A percentile compares a stretch with the other conserved stretches of the same genome.
phyloP scores from a whole-genome alignment of 352 stramenopile species.

The Globisporangium carolinianum region DNA sequence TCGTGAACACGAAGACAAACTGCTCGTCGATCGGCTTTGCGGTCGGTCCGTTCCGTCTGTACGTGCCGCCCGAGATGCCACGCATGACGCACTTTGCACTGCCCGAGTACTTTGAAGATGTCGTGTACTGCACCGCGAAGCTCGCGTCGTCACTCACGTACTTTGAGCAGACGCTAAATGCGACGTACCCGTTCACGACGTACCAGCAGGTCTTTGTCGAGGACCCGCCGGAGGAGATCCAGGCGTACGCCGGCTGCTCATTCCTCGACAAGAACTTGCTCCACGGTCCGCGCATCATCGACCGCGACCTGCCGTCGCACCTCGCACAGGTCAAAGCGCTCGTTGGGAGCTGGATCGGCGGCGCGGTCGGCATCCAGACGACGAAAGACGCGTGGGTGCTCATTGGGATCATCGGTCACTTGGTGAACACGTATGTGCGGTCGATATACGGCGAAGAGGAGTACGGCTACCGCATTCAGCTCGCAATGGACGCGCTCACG shows the following conservation, averaged over 20 bases:
- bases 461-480: constrained; percentile 80
- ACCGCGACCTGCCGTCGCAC: constrained; percentile 73
- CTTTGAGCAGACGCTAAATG: constrained; percentile 65
- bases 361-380: constrained; percentile 74
- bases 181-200: constrained; percentile 77
- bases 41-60: constrained; percentile 70
- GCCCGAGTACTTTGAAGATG: constrained; percentile 66
- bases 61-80: constrained; percentile 69
- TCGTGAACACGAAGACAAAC: constrained; percentile 76
- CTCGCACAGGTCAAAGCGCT: constrained; percentile 75
- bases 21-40: constrained; percentile 78
- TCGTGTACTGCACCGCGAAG: constrained; percentile 70
- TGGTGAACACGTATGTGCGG: constrained; percentile 79
- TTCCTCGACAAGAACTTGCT: constrained; percentile 76
- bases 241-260: constrained; percentile 58
- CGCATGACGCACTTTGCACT: constrained; percentile 81
- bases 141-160: constrained; percentile 71
- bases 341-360: constrained; percentile 73
- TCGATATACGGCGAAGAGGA: constrained; percentile 79
- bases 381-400: constrained; percentile 84
- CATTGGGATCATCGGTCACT: constrained; percentile 70
- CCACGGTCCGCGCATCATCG: constrained; percentile 74
- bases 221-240: constrained; percentile 64
- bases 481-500: constrained; percentile 79
- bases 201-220: constrained; percentile 87